Base-by-base conservation (phyloP, 495 filamentous ascomycete genomes). In the Talaromyces liani region DNA sequence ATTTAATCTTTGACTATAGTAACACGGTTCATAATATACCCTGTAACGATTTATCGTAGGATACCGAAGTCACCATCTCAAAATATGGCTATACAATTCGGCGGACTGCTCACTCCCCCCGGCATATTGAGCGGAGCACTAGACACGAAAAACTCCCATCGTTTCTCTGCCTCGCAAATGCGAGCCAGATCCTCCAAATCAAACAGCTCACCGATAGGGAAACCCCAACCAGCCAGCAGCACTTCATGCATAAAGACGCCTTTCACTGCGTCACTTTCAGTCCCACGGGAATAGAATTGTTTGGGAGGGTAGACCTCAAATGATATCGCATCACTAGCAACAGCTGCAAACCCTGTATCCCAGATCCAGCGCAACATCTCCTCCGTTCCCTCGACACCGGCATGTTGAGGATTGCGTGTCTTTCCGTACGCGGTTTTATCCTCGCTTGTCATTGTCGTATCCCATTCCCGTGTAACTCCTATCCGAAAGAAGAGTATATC, bases 161-260 rank as follows among this genome's bases (percentile, higher is more conserved):
- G 70, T 22, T 72, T 67, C 36, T 74, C 67, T 53, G 77, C 70
- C 65, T 73, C 64, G 63, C 83, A 85, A 22, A 70, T 71, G 41
- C 67, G 64, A 20, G 70, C 73, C 63, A 86, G 67, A 14, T 71
- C 74, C 66, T 85, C 81, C 24, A 85, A 69, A 69, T 85, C 79
- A 71, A 83, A 85, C 58, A 85, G 69, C 69, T 86, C 84, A 0
- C 84, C 83, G 64, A 86, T 82, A 12, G 84, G 84, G 69, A 79
- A 73, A 2, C 84, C 84, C 82, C 81, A 87, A 63, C 80, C 79
- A 25, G 74, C 77, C 10, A 87, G 72, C 2, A 84, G 66, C 70
- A 78, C 82, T 62, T 86, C 77, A 68, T 85, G 82, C 51, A 85
- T 63, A 45, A 75, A 71, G 4, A 76, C 31, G 1, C 59, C 59